Conservation (phyloP, 345 rosid genomes). For the Raphanus raphanistrum region DNA sequence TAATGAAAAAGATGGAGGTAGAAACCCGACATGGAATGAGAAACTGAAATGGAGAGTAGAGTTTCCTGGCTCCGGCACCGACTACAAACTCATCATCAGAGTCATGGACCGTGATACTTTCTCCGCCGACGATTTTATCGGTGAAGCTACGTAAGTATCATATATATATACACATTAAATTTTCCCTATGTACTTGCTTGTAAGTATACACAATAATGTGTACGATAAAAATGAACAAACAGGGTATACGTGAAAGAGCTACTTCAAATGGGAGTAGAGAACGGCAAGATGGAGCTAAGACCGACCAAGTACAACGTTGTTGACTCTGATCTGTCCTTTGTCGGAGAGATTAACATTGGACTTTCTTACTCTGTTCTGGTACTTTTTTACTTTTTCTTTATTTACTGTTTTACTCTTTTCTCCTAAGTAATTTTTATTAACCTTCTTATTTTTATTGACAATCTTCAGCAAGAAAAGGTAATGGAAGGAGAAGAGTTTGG, state of each 20-base stretch:
- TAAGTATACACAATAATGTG: neutral
- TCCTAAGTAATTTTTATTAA: neutral
- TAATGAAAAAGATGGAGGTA: slow-evolving; percentile 36
- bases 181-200: neutral
- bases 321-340: slow-evolving; percentile 44
- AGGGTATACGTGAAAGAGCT: slow-evolving; percentile 79
- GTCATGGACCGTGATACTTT: slow-evolving; percentile 90
- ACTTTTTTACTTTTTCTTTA: neutral
- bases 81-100: slow-evolving; percentile 60
- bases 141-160: slow-evolving; percentile 63
- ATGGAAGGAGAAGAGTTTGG: slow-evolving; percentile 50
- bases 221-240: neutral
- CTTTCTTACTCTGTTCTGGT: slow-evolving; percentile 46
- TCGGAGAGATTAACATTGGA: slow-evolving; percentile 75
- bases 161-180: neutral
- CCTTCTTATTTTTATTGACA: neutral
- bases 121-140: slow-evolving; percentile 66
- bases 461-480: slow-evolving; percentile 40
- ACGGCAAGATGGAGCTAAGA: slow-evolving; percentile 60
- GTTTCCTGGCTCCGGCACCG: slow-evolving; percentile 64
- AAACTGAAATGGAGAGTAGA: slow-evolving; percentile 65
- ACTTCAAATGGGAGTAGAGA: slow-evolving; percentile 67
- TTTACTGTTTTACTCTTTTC: neutral
- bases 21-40: slow-evolving; percentile 71
- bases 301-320: slow-evolving; percentile 61